Conservation (phyloP, 2,329 filamentous ascomycete species). For the Diaporthe destruens region DNA sequence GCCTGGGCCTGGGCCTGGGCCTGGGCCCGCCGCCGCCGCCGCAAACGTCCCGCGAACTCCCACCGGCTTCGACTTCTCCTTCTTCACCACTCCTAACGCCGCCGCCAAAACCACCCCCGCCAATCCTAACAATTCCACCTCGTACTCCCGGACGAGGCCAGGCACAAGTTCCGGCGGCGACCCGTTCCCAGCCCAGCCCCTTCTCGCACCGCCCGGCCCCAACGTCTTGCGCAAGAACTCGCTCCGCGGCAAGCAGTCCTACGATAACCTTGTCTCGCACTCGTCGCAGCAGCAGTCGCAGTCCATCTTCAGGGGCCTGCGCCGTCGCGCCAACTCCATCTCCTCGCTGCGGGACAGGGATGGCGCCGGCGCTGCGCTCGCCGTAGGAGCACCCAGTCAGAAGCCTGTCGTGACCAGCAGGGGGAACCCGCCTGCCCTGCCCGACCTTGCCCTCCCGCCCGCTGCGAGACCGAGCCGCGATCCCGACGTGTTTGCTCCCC, state of each 20-base stretch:
- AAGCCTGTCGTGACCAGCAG: constrained; percentile 58
- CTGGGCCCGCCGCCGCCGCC: constrained; percentile 36
- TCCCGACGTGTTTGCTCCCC: constrained; percentile 25
- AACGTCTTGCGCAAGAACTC: constrained; percentile 61
- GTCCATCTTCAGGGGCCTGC: constrained; percentile 34
- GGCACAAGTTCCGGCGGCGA: constrained; percentile 52
- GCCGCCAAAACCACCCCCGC: constrained; percentile 30
- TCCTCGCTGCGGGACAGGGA: constrained; percentile 37
- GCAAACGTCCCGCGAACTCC: constrained; percentile 37
- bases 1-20: constrained; percentile 17
- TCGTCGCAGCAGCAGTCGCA: constrained; percentile 23
- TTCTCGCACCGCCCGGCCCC: constrained; percentile 44
- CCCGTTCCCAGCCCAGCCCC: constrained; percentile 31
- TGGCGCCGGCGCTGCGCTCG: constrained; percentile 31
- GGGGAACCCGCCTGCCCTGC: constrained; percentile 64
- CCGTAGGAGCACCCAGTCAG: constrained; percentile 29
- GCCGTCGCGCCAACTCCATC: constrained; percentile 38
- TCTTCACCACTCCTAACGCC: constrained; percentile 41
- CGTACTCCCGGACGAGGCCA: constrained; percentile 48
- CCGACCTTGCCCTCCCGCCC: constrained; percentile 65
- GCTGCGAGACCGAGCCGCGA: constrained; percentile 50
- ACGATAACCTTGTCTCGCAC: constrained; percentile 43
- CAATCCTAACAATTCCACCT: neutral
- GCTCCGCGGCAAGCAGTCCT: constrained; percentile 66
- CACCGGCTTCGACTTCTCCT: constrained; percentile 42